Evolutionary conservation across 176 grass and related monocot species (phyloP).

Genomic region (Alopecurus myosuroides): DNA sequence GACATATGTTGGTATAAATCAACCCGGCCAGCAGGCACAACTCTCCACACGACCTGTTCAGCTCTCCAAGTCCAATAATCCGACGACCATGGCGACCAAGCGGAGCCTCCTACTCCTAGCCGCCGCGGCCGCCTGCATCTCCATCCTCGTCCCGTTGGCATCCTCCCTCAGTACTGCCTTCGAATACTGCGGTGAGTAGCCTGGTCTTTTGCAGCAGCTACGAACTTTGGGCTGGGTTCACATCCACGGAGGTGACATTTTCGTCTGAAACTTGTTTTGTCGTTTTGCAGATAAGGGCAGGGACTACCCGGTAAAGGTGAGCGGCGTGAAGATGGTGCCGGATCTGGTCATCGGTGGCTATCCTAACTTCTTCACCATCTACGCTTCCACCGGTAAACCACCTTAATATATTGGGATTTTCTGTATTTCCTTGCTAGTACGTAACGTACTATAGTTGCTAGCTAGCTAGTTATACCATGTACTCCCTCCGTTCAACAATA

Average conservation of each 20-base stretch:
- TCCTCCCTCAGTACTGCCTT: conserved; percentile 21
- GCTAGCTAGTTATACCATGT: no score
- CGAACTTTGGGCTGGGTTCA: no score
- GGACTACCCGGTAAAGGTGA: conserved; percentile 78
- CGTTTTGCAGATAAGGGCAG: conserved; percentile 41
- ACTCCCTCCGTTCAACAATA: no score
- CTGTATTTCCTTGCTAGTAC: neutral
- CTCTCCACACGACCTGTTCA: no score
- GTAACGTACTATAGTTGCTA: no score
- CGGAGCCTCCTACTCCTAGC: neutral
- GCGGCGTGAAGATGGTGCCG: conserved; percentile 60
- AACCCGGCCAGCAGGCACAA: no score
- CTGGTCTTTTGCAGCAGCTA: neutral
- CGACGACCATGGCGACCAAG: conserved; percentile 32
- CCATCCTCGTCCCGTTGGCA: conserved; percentile 20
- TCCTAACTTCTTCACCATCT: conserved; percentile 68
- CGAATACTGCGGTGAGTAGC: conserved; percentile 49
- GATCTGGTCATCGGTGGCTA: conserved; percentile 43
- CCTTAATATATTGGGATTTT: neutral
- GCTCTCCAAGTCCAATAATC: neutral
- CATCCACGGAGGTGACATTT: neutral
- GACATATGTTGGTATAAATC: no score
- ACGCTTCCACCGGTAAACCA: conserved; percentile 56
- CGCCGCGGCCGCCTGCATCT: conserved; percentile 15
- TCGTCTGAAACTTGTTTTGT: neutral